These are phyloP conservation scores for Solanum infundibuliforme DNA, from an alignment of 257 asterid genomes.

Conservation along the genomic window DNA sequence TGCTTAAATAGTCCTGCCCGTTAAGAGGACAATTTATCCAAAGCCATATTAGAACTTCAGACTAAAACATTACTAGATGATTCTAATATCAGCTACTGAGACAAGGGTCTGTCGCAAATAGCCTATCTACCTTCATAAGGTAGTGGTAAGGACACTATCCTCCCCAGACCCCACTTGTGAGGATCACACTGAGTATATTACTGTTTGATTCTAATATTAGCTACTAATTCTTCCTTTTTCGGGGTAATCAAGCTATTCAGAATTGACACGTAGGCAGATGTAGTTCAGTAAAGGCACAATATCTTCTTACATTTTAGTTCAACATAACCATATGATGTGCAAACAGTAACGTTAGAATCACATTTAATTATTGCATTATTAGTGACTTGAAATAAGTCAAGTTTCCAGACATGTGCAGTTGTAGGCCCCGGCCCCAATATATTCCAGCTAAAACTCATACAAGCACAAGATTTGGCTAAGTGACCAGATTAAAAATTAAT, in stretches of 20 bases:
- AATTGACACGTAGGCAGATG: neutral
- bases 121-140: neutral
- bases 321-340: neutral
- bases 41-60: neutral
- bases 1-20: neutral
- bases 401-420: neutral
- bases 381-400: neutral
- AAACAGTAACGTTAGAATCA: neutral
- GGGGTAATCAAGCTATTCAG: neutral
- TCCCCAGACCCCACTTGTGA: neutral
- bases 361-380: neutral
- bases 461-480: neutral
- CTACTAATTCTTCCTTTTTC: neutral
- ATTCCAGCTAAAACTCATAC: neutral
- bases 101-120: neutral
- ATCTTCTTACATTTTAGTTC: neutral
- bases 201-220: neutral
- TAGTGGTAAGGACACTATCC: neutral
- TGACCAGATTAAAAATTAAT: neutral
- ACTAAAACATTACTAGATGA: neutral
- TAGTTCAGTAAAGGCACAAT: neutral
- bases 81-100: neutral
- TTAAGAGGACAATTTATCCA: neutral
- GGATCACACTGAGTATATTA: neutral
- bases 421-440: neutral